These are phyloP conservation scores for Colletotrichum eremochloae DNA, from an alignment of 2,329 filamentous ascomycete genomes.

Conservation along the genomic window DNA sequence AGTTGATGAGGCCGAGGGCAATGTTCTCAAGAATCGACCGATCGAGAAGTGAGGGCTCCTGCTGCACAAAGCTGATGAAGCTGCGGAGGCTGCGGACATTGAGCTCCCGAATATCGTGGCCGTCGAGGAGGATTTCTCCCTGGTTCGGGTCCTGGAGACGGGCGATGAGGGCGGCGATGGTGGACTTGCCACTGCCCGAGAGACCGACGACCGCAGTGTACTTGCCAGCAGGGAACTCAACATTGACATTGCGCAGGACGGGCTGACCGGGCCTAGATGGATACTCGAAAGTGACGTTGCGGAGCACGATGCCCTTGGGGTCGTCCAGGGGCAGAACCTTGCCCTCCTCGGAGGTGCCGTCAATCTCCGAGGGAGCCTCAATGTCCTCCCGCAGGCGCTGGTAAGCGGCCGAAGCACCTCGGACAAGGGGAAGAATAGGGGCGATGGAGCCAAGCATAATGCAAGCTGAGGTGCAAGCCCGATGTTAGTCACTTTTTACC, in stretches of 20 bases:
- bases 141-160: constrained; percentile 61
- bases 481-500: constrained; percentile 24
- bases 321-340: constrained; percentile 60
- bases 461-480: constrained; percentile 53
- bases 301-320: constrained; percentile 58
- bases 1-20: constrained; percentile 56
- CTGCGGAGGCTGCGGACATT: constrained; percentile 52
- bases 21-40: constrained; percentile 59
- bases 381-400: constrained; percentile 67
- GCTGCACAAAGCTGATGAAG: constrained; percentile 51
- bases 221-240: constrained; percentile 53
- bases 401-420: constrained; percentile 66
- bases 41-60: constrained; percentile 51
- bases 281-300: constrained; percentile 55
- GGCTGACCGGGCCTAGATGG: constrained; percentile 51
- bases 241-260: constrained; percentile 52
- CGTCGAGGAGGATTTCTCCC: constrained; percentile 56
- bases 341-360: constrained; percentile 50
- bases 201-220: constrained; percentile 65
- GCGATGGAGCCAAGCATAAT: constrained; percentile 71
- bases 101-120: constrained; percentile 52
- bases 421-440: constrained; percentile 70
- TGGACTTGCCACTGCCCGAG: constrained; percentile 64
- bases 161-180: constrained; percentile 54
- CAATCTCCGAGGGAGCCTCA: constrained; percentile 59